Evolutionary conservation across 2,329 filamentous ascomycete genomes (phyloP).

Genomic region (Penicillium sp.): DNA sequence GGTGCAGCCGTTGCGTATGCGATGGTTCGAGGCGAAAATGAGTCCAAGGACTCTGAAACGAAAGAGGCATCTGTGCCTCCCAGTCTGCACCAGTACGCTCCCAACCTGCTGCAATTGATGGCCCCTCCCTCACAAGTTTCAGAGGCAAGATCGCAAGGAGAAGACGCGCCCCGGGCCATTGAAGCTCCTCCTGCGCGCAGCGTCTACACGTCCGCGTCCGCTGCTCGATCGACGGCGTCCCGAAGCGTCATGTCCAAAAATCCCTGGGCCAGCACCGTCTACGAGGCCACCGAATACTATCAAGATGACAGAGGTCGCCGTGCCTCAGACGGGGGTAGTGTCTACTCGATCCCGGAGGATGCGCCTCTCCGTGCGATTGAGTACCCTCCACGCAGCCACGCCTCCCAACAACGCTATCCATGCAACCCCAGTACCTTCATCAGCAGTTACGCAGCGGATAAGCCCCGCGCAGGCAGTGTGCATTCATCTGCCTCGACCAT

Average conservation of each 20-base stretch:
- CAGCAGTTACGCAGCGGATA: conserved; percentile 37
- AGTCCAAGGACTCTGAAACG: conserved; percentile 18
- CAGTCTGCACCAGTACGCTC: conserved; percentile 13
- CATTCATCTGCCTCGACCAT: conserved; percentile 32
- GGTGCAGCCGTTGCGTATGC: conserved; percentile 72
- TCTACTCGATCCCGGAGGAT: conserved; percentile 31
- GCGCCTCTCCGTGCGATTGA: conserved; percentile 38
- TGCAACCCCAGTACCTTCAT: conserved; percentile 37
- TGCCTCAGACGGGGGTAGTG: conserved; percentile 33
- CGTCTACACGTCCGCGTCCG: conserved; percentile 19
- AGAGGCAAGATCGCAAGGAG: conserved; percentile 17
- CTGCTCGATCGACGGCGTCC: conserved; percentile 26
- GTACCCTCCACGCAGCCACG: conserved; percentile 27
- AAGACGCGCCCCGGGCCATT: conserved; percentile 27
- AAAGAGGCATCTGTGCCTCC: conserved; percentile 15
- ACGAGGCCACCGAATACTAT: conserved; percentile 35
- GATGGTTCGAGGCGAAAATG: conserved; percentile 56
- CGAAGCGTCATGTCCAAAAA: conserved; percentile 37
- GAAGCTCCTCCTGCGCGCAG: conserved; percentile 26
- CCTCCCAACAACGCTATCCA: conserved; percentile 18
- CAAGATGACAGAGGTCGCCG: conserved; percentile 29
- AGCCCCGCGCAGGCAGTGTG: conserved; percentile 29
- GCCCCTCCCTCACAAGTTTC: conserved; percentile 20
- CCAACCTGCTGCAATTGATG: conserved; percentile 22
- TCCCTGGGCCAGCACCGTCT: conserved; percentile 37